Percentiles rank a stretch among this genome's conserved stretches.
Conservation (phyloP, 2,329 filamentous ascomycete species). For the Anthostomella pinea region DNA sequence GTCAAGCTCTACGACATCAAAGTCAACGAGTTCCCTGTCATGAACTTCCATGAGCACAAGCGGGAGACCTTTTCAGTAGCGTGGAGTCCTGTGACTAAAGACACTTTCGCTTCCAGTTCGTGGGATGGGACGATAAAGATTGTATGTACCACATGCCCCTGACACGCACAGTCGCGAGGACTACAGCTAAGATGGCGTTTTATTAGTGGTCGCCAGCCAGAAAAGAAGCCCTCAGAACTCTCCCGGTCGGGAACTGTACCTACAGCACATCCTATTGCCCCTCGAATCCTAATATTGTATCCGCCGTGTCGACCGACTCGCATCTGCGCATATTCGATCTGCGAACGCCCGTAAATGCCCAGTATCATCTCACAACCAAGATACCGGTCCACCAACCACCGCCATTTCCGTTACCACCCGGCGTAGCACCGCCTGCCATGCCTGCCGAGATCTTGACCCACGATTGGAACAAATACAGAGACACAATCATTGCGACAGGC, state of each 20-base stretch:
- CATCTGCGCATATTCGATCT: slow-evolving; percentile 90
- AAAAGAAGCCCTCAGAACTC: slow-evolving; percentile 71
- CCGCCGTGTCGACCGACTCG: slow-evolving; percentile 84
- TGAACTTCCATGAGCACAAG: slow-evolving; percentile 90
- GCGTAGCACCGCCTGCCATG: slow-evolving; percentile 39
- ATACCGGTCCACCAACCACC: slow-evolving; percentile 78
- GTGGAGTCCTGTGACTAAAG: slow-evolving; percentile 90
- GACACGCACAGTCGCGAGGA: too few species aligned
- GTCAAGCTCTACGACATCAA: slow-evolving; percentile 90
- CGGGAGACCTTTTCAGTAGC: slow-evolving; percentile 88
- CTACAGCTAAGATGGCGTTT: too few species aligned
- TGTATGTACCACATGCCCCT: slow-evolving; percentile 37
- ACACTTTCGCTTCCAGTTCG: slow-evolving; percentile 84
- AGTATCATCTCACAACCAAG: slow-evolving; percentile 79
- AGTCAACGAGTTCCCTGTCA: slow-evolving; percentile 77
- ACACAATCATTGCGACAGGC: slow-evolving; percentile 78
- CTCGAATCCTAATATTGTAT: slow-evolving; percentile 80
- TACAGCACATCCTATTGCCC: slow-evolving; percentile 92
- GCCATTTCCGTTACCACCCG: slow-evolving; percentile 39
- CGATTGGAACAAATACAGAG: slow-evolving; percentile 98
- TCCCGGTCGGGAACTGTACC: slow-evolving; percentile 90
- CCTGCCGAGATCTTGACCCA: slow-evolving; percentile 87
- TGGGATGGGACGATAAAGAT: slow-evolving; percentile 98
- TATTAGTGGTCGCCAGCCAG: slow-evolving; percentile 88
- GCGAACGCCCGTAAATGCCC: slow-evolving; percentile 77